Evolutionary conservation across 2,329 filamentous ascomycete species (phyloP), one percentile per base, ranked within the genome.

Genomic region (Cercospora nicotianae): DNA sequence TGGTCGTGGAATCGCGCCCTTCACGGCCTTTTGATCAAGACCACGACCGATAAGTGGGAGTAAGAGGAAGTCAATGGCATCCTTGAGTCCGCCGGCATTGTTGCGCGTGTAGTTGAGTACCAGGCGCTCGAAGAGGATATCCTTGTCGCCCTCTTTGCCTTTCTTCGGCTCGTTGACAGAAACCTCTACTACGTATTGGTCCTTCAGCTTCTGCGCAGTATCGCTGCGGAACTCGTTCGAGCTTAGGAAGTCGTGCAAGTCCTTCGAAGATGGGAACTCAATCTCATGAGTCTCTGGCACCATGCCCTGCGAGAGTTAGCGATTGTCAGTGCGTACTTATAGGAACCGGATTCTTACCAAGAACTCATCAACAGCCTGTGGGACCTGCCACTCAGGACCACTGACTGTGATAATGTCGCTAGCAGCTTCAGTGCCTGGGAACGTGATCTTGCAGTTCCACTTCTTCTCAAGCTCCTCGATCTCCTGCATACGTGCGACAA

Each of bases 391-490:
- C 82, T 98, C 94, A 60, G 95, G 95, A 4, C 95, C 95, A 69
- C 93, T 97, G 67, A 99, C 93, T 18, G 91, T 96, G 63, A 99
- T 93, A 77, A 96, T 91, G 77, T 99, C 95, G 78, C 94, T 98
- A 23, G 95, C 95, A 81, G 96, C 91, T 80, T 99, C 95, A 9
- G 95, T 98, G 81, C 94, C 97, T 7, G 95, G 95, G 78, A 99
- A 99, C 74, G 93, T 92, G 77, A 99, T 96, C 84, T 98, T 98
- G 89, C 95, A 99, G 80, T 98, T 98, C 91, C 94, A 98, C 82
- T 97, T 97, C 85, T 96, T 96, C 83, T 99, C 95, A 62, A 99
- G 86, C 74, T 95, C 92, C 73, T 98, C 94, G 67, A 99, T 93
- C 77, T 97, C 92, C 55, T 87, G 84, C 72, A 98, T 90, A 68